These are phyloP conservation scores for Lichtheimia hyalospora DNA, from an alignment of 371 early-diverging fungal genomes.

Conservation along the genomic window DNA sequence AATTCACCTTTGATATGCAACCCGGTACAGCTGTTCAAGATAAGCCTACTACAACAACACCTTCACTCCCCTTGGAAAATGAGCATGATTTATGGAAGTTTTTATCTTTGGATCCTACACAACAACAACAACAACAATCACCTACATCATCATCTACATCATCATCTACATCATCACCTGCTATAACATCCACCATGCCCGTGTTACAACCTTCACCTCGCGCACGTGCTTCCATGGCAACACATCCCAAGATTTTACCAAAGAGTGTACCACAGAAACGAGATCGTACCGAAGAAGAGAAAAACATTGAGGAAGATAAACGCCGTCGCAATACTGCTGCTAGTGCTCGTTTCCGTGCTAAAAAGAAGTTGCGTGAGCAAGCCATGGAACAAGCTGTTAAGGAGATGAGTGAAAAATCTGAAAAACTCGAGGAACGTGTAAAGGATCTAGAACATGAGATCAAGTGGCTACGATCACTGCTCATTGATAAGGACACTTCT, in stretches of 20 bases:
- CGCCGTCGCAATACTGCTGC: constrained; percentile 89
- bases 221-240: too few relatives aligned
- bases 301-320: constrained; percentile 57
- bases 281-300: background rate
- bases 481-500: constrained; percentile 53
- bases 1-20: constrained; percentile 38
- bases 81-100: background rate
- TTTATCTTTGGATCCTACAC: background rate
- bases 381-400: constrained; percentile 73
- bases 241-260: too few relatives aligned
- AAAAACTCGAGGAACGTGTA: constrained; percentile 64
- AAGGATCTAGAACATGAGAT: constrained; percentile 82
- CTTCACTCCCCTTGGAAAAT: background rate
- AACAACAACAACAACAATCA: background rate
- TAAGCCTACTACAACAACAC: constrained; percentile 4
- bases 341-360: constrained; percentile 87
- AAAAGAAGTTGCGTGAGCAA: constrained; percentile 84
- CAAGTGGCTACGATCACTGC: constrained; percentile 78
- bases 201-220: too few relatives aligned
- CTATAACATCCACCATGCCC: background rate
- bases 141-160: background rate
- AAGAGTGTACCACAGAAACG: too few relatives aligned
- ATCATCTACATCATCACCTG: background rate
- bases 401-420: constrained; percentile 73
- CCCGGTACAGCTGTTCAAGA: constrained; percentile 9